Evolutionary conservation across 2,329 filamentous ascomycete species (phyloP), one percentile per base, ranked within the genome.

Genomic region (Hypoxylon sp.): DNA sequence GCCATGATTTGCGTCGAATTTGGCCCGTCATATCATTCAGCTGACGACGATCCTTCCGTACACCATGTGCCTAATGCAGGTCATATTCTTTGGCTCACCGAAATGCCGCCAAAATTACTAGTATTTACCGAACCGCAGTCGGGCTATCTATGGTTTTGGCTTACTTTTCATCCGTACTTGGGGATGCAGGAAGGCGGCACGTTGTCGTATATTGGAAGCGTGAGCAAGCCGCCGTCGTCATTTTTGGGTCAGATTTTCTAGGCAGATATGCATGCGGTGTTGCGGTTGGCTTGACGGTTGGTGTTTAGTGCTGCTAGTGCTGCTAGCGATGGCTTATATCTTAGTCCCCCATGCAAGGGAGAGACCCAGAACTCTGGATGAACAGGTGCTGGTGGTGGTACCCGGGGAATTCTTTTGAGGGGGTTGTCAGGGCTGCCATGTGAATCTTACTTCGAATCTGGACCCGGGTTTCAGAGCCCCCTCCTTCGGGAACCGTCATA

Each of bases 351-450:
- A 48, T 44, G 50, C 52, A 55, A 46, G 57, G 6, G 56, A 42
- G 56, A 42, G 32, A 47, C 47, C 63, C 63, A 42, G 57, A n/a
- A 52, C 17, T 61, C 44, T 61, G 57, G 58, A 10, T 4, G 27
- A 44, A 21, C 37, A 27, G 11, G 52, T 53, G 17, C 35, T 17
- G 27, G 24, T 46, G 37, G 52, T 32, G 32, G 46, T 6, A 48
- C 27, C 51, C 39, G 57, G 52, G 52, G 32, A 53, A 48, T 56
- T 56, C 17, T 10, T n/a, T 37, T 21, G 11, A 13, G 52, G 47
- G 24, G 15, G 5, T 27, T n/a, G 15, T 47, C 46, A 52, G 37
- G 55, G 50, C 35, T 67, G 59, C 59, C 59, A 67, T 67, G 59
- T 46, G 59, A 60, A 58, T 59, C 44, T 54, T n/a, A 54, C 51